phyloP scores from a whole-genome alignment of 2,329 filamentous ascomycete genomes.

The Stagonosporopsis rhizophila region DNA sequence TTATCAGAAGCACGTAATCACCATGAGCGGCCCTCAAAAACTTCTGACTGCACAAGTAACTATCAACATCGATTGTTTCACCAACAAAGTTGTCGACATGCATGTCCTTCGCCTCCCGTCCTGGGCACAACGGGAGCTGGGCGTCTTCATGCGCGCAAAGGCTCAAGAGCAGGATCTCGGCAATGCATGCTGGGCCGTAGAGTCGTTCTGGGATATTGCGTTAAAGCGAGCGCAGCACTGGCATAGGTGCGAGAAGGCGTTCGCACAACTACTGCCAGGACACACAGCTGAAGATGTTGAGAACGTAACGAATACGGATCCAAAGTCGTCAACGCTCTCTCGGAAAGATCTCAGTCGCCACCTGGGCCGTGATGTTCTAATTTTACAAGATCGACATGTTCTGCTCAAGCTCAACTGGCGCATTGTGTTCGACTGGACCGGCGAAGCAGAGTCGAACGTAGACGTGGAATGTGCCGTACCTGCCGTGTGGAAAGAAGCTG shows the following conservation, averaged over 20 bases:
- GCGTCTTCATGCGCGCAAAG: conserved; percentile 57
- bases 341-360: conserved; percentile 60
- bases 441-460: conserved; percentile 69
- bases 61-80: conserved; percentile 58
- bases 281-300: conserved; percentile 23
- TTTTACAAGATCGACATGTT: conserved; percentile 48
- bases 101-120: conserved; percentile 64
- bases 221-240: conserved; percentile 68
- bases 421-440: conserved; percentile 75
- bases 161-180: conserved; percentile 61
- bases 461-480: conserved; percentile 64
- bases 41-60: conserved; percentile 66
- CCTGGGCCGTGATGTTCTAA: conserved; percentile 40
- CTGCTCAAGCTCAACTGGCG: conserved; percentile 66
- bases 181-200: conserved; percentile 71
- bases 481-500: conserved; percentile 67
- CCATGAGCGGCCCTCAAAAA: conserved; percentile 58
- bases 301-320: conserved; percentile 23
- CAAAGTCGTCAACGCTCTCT: conserved; percentile 27
- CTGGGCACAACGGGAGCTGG: conserved; percentile 65
- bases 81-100: conserved; percentile 61
- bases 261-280: conserved; percentile 46
- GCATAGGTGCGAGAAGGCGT: conserved; percentile 60
- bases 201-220: conserved; percentile 70
- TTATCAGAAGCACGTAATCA: conserved; percentile 59